Base-by-base conservation (phyloP, 129 eudicot genomes). In the Pittosporum tobira region DNA sequence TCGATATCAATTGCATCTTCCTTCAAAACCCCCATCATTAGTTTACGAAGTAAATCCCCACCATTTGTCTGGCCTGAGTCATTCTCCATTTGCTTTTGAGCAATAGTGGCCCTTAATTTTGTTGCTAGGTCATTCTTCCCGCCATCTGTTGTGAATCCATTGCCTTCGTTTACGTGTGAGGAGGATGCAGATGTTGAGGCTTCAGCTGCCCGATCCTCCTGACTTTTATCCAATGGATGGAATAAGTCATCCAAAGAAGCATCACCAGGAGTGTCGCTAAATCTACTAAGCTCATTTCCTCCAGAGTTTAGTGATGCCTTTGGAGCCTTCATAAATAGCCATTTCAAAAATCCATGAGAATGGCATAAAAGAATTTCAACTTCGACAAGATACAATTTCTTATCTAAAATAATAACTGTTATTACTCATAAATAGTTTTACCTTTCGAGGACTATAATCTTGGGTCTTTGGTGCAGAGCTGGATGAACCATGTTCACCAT, bases 251-350 rank as follows among this genome's bases (percentile, higher is more conserved):
- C 98, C 79, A 86, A 70, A 51, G 87, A 91, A 56, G 96, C 98
- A 80, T 91, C 98, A 40, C 84, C 90, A 26, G 98, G 98, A 60
- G 94, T 64, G 69, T 86, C 98, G 81, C 96, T 91, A 68, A 91
- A 91, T 63, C 82, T 83, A 76, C 85, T 91, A 6, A 91, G 83
- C 74, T 83, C 98, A 49, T 80, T 77, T 61, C 65, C 89, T 22
- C 65, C 81, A 37, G 74, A 44, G 30, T 59, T 51, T 42, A 59
- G 30, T 74, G 71, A 55, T 59, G 68, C 73, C 72, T 82, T 80
- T 10, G 48, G 80, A 82, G 51, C 83, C 87, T 84, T 67, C 22
- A 54, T 31, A 27, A 61, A 18, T 28, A 46, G 19, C 30, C 70
- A 47, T 19, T 24, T n/a, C 15, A 49, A 49, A 25, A 15, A 23